Conservation (phyloP, 2,329 filamentous ascomycete species). For the Pseudogymnoascus sp. region DNA sequence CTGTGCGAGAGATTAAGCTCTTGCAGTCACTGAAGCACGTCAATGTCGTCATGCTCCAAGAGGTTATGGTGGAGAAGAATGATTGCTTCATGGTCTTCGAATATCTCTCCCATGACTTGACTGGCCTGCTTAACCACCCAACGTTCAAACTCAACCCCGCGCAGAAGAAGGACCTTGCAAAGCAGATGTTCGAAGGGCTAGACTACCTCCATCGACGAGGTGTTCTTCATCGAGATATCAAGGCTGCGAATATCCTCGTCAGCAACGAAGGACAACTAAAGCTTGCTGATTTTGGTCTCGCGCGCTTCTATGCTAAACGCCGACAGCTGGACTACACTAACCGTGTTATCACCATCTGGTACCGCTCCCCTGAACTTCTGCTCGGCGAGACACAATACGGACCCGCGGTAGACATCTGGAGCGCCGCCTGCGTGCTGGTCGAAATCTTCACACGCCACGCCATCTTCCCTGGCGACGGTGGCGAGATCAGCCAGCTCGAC, state of each 20-base stretch:
- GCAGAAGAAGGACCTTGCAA: conserved; percentile 89
- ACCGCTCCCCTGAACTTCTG: conserved; percentile 82
- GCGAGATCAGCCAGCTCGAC: conserved; percentile 92
- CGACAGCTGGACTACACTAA: conserved; percentile 95
- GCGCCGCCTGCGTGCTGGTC: conserved; percentile 90
- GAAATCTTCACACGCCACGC: conserved; percentile 93
- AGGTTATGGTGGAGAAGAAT: conserved; percentile 97
- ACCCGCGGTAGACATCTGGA: conserved; percentile 91
- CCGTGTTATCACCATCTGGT: conserved; percentile 98
- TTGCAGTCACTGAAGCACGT: conserved; percentile 77
- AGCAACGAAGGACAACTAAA: conserved; percentile 86
- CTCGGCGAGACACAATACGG: conserved; percentile 87
- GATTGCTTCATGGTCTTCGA: conserved; percentile 99
- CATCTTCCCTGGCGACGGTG: conserved; percentile 91
- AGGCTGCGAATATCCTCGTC: conserved; percentile 94
- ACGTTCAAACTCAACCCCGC: conserved; percentile 76
- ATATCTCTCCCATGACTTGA: conserved; percentile 93
- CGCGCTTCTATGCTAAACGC: conserved; percentile 91
- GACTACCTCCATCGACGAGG: conserved; percentile 89
- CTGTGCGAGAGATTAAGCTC: conserved; percentile 84
- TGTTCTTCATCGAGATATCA: conserved; percentile 96
- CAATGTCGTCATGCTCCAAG: conserved; percentile 76
- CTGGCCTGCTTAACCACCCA: conserved; percentile 89
- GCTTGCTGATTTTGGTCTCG: conserved; percentile 90
- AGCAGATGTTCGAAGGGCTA: conserved; percentile 87